phyloP scores from a whole-genome alignment of 202 grass and related monocot species.

The Bolboschoenoplectus hybrid region DNA sequence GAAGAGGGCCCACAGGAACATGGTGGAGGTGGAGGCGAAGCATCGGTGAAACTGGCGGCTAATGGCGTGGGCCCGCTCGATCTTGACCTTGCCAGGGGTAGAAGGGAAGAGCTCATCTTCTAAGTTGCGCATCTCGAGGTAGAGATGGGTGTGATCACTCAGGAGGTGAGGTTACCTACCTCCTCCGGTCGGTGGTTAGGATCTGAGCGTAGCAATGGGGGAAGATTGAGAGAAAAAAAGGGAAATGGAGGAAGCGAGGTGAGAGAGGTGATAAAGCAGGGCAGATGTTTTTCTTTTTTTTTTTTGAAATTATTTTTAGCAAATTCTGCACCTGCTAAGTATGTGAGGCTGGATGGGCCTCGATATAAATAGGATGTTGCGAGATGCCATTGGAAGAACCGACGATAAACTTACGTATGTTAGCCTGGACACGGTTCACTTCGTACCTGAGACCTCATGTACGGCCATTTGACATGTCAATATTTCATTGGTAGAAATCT shows the following conservation, averaged over 20 bases:
- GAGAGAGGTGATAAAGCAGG: slow-evolving; percentile 32
- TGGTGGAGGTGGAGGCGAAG: slow-evolving; percentile 78
- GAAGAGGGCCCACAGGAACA: slow-evolving; percentile 91
- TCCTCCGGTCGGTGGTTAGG: slow-evolving; percentile 24
- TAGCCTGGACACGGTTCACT: not conserved
- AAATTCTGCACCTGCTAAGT: slow-evolving; percentile 66
- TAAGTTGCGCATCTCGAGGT: slow-evolving; percentile 63
- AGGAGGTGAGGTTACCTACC: slow-evolving; percentile 34
- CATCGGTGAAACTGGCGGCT: slow-evolving; percentile 76
- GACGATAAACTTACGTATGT: not conserved
- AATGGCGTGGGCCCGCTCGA: slow-evolving; percentile 64
- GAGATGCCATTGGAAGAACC: slow-evolving; percentile 32
- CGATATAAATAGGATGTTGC: slow-evolving; percentile 58
- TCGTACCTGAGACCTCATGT: not conserved
- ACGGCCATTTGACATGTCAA: too few species aligned
- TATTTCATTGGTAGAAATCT: too few species aligned
- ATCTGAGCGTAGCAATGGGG: not conserved
- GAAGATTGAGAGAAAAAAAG: not conserved
- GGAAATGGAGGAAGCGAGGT: not conserved
- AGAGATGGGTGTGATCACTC: not conserved
- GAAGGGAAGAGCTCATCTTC: slow-evolving; percentile 85
- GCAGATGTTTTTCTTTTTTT: slow-evolving; percentile 27
- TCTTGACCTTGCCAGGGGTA: slow-evolving; percentile 86
- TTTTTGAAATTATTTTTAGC: not conserved
- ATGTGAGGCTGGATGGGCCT: not conserved